Conservation (phyloP, 805 yeast species). For the Cyberlindnera mississippiensis region DNA sequence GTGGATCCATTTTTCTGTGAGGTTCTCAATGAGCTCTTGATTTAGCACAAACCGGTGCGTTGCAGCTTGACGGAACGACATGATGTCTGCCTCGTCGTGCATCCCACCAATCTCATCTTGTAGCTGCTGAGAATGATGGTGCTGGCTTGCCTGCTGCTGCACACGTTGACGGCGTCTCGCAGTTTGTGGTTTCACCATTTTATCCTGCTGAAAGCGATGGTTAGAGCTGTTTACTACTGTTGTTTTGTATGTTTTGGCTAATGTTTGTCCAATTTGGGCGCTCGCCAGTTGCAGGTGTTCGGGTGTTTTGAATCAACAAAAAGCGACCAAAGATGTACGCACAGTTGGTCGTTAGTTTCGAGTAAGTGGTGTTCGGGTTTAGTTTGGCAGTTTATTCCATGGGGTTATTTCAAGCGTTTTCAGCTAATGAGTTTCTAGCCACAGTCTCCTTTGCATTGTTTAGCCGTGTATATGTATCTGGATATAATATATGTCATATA, state of each 20-base stretch:
- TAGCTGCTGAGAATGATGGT: slow-evolving; percentile 8
- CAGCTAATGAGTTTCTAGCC: too few relatives aligned
- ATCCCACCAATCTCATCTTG: slow-evolving; percentile 23
- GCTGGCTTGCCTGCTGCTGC: slow-evolving; percentile 19
- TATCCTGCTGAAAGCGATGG: neutral
- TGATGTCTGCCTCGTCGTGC: slow-evolving; percentile 53
- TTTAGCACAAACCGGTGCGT: slow-evolving; percentile 40
- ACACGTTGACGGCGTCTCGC: slow-evolving; percentile 23
- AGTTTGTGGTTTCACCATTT: slow-evolving; percentile 26
- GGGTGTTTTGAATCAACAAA: too few relatives aligned
- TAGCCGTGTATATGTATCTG: too few relatives aligned
- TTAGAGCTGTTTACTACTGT: neutral
- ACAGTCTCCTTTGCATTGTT: too few relatives aligned
- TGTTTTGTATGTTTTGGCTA: neutral
- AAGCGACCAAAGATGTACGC: too few relatives aligned
- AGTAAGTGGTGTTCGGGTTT: too few relatives aligned
- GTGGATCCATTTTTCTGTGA: slow-evolving; percentile 44
- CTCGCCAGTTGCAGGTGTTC: too few relatives aligned
- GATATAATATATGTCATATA: too few relatives aligned
- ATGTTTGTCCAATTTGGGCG: too few relatives aligned
- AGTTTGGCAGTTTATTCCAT: too few relatives aligned
- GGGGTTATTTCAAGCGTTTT: too few relatives aligned
- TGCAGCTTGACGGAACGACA: slow-evolving; percentile 45
- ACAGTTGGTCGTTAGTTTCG: too few relatives aligned
- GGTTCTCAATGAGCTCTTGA: slow-evolving; percentile 47